Percentiles rank a stretch among this genome's conserved stretches.
Evolutionary conservation across 805 yeast species (phyloP).

Genomic region (Lachancea sp.): DNA sequence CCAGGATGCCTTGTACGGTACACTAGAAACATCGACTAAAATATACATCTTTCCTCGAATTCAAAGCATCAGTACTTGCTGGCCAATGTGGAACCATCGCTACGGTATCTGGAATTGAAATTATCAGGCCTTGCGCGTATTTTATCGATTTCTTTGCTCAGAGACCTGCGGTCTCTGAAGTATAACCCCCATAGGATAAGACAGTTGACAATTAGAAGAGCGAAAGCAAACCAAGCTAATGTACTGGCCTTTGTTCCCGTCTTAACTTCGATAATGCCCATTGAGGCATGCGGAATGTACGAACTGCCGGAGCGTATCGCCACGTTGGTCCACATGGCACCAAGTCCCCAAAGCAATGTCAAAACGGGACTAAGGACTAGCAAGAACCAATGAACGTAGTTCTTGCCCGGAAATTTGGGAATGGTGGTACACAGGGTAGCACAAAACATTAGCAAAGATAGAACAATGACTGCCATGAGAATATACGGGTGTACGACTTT

Average conservation of each 20-base stretch:
- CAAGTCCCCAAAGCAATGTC: slow-evolving; percentile 54
- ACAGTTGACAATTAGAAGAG: slow-evolving; percentile 39
- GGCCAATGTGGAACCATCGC: slow-evolving; percentile 8
- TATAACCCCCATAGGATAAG: slow-evolving; percentile 34
- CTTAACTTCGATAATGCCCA: slow-evolving; percentile 40
- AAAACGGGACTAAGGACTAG: slow-evolving; percentile 33
- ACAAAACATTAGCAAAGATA: slow-evolving; percentile 39
- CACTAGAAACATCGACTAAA: background rate
- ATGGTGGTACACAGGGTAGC: slow-evolving; percentile 39
- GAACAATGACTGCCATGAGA: slow-evolving; percentile 42
- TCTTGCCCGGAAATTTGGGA: slow-evolving; percentile 45
- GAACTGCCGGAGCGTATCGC: slow-evolving; percentile 41
- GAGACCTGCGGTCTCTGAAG: slow-evolving; percentile 31
- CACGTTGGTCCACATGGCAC: slow-evolving; percentile 58
- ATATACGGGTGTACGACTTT: slow-evolving; percentile 49
- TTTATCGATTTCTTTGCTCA: slow-evolving; percentile 21
- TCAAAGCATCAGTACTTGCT: background rate
- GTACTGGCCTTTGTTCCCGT: slow-evolving; percentile 49
- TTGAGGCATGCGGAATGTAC: slow-evolving; percentile 45
- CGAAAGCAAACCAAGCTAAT: slow-evolving; percentile 56
- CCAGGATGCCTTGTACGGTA: slow-evolving; percentile 2
- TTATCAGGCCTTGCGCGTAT: slow-evolving; percentile 2
- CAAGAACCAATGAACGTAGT: slow-evolving; percentile 23
- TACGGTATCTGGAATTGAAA: slow-evolving; percentile 1
- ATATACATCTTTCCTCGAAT: too few species aligned